A percentile compares a stretch with the other conserved stretches of the same genome.
Evolutionary conservation across 805 yeast genomes (phyloP).

Genomic region (Starmerella kuoi): DNA sequence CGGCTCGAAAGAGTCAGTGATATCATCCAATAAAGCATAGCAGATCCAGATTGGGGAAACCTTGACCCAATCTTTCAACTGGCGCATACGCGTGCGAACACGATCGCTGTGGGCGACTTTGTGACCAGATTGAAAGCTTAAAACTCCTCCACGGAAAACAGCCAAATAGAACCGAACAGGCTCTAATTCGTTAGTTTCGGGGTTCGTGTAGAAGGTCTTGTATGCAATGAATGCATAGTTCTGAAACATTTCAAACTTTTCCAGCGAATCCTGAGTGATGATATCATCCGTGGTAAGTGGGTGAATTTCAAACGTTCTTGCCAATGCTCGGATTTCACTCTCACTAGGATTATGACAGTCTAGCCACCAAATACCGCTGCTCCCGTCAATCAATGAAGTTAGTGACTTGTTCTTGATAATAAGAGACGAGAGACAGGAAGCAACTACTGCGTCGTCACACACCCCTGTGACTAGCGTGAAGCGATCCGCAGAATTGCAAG

Average conservation of each 20-base stretch:
- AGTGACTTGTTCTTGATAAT: constrained; percentile 25
- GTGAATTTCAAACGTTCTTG: constrained; percentile 91
- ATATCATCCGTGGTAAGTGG: constrained; percentile 97
- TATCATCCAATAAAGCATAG: constrained; percentile 52
- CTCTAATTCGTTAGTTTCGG: constrained; percentile 34
- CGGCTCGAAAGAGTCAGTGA: constrained; percentile 53
- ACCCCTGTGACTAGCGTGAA: neutral
- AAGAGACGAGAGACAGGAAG: neutral
- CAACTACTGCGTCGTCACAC: neutral
- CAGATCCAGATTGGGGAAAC: constrained; percentile 55
- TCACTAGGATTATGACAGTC: constrained; percentile 92
- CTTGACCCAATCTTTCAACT: constrained; percentile 46
- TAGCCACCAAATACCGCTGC: constrained; percentile 66
- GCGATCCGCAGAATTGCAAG: neutral
- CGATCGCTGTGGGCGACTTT: constrained; percentile 38
- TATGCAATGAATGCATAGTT: constrained; percentile 89
- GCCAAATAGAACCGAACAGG: constrained; percentile 37
- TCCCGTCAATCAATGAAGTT: constrained; percentile 51
- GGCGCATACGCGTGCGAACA: constrained; percentile 51
- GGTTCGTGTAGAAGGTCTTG: constrained; percentile 57
- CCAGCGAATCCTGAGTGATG: constrained; percentile 91
- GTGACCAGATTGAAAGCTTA: constrained; percentile 48
- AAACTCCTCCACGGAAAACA: constrained; percentile 46
- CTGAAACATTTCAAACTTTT: constrained; percentile 84
- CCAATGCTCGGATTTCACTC: constrained; percentile 77